A percentile compares a stretch with the other conserved stretches of the same genome.
phyloP scores from a whole-genome alignment of 495 filamentous ascomycete genomes.

The Aspergillus homomorphus region DNA sequence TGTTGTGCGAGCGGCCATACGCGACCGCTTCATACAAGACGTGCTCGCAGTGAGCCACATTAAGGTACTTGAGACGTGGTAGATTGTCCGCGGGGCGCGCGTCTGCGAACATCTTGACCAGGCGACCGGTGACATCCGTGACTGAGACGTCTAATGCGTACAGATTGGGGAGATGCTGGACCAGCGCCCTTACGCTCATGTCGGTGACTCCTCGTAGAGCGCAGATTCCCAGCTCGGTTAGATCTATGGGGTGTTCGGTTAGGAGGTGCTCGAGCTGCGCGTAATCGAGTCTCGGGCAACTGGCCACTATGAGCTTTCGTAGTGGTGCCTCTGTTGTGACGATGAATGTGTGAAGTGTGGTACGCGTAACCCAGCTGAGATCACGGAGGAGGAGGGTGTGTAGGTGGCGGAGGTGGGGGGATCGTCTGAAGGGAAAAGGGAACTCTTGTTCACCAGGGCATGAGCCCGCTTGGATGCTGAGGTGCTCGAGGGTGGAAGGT shows the following conservation, averaged over 20 bases:
- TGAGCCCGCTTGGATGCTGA: slow-evolving; percentile 30
- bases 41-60: neutral
- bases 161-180: slow-evolving; percentile 22
- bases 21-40: neutral
- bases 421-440: slow-evolving; percentile 11
- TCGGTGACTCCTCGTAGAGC: slow-evolving; percentile 27
- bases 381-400: slow-evolving; percentile 33
- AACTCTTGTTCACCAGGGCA: slow-evolving; percentile 11
- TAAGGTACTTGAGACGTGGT: neutral
- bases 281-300: slow-evolving; percentile 22
- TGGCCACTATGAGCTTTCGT: slow-evolving; percentile 27
- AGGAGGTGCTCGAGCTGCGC: slow-evolving; percentile 8
- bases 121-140: slow-evolving; percentile 34
- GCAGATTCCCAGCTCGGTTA: slow-evolving; percentile 33
- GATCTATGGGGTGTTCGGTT: slow-evolving; percentile 10
- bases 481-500: slow-evolving; percentile 31
- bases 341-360: slow-evolving; percentile 20
- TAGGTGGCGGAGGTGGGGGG: slow-evolving; percentile 27
- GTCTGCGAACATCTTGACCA: slow-evolving; percentile 33
- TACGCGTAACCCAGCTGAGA: slow-evolving; percentile 21
- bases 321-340: slow-evolving; percentile 25
- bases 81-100: slow-evolving; percentile 7
- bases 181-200: slow-evolving; percentile 10
- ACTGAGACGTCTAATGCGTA: slow-evolving; percentile 35
- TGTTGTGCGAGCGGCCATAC: neutral